Evolutionary conservation across 768 basidiomycete species (phyloP), one percentile per base, ranked within the genome.

Genomic region (Termitomyces eurrhizus): DNA sequence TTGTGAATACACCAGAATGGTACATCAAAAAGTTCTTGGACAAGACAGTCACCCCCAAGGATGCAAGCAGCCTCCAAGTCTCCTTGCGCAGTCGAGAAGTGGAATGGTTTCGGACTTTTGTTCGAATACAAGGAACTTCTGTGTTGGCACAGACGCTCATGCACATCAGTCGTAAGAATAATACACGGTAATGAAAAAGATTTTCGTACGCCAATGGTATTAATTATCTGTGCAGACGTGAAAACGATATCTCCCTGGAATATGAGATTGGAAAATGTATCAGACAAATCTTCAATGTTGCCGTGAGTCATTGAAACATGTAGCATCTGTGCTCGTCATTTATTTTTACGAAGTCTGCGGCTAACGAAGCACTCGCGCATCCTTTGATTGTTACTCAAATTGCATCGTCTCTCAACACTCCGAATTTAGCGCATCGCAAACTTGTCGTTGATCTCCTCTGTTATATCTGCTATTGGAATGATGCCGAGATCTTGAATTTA

Each of bases 11-110:
- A 9, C 94, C 95, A 1, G 91, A 97, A 71, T 97, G 90, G 90
- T 98, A 94, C 70, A 85, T 98, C 64, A 85, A 88, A 72, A 93
- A 89, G 73, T 93, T 97, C 70, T 78, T 98, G 69, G 90, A 95
- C 68, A 85, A 86, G 61, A 90, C 90, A 2, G 86, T 97, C 53
- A 94, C 88, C 1, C 75, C 86, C 45, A 91, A 92, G 73, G 87
- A 94, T 63, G 90, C 92, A 11, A 78, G 81, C 24, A 86, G 89
- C 59, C 76, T 98, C 50, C 80, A 80, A 66, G 90, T 89, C 33
- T 97, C 83, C 7, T 70, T 94, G 65, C 82, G 95, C 57, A 91
- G 92, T 52, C 87, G 88, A 67, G 89, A 93, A 69, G 74, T 95
- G 57, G 84, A 91, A 60, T 95, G 93, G 93, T 87, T 93, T 67